phyloP scores from a whole-genome alignment of 495 filamentous ascomycete genomes.

The Neurospora sp. region DNA sequence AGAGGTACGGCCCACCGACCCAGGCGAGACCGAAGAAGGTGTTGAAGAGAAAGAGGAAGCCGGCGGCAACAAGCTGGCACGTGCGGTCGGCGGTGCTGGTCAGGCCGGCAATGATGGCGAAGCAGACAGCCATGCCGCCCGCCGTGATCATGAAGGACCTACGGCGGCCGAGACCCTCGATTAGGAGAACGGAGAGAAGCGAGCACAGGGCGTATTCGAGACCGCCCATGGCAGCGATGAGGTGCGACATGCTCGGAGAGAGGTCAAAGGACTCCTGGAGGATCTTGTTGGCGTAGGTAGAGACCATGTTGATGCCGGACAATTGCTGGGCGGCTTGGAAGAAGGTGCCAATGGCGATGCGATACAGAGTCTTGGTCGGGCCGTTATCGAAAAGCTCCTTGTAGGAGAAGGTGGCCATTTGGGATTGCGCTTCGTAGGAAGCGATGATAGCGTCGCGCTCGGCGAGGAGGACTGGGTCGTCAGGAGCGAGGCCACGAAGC shows the following conservation, averaged over 20 bases:
- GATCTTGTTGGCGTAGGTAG: slow-evolving; percentile 20
- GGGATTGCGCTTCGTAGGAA: not conserved
- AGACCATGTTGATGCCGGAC: slow-evolving; percentile 14
- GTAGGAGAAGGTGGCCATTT: not conserved
- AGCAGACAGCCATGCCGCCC: not conserved
- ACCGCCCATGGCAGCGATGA: slow-evolving; percentile 16
- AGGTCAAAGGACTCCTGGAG: slow-evolving; percentile 18
- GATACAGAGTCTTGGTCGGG: slow-evolving; percentile 13
- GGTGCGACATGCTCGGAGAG: slow-evolving; percentile 4
- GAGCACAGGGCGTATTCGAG: slow-evolving; percentile 17
- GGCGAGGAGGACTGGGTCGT: not conserved
- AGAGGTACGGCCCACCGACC: not conserved
- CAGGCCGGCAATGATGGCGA: not conserved
- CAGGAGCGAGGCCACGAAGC: slow-evolving; percentile 17
- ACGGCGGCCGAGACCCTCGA: slow-evolving; percentile 22
- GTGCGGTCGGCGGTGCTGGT: not conserved
- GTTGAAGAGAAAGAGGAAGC: not conserved
- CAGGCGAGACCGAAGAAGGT: not conserved
- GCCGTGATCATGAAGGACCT: not conserved
- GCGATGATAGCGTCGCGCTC: not conserved
- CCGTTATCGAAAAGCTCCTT: not conserved
- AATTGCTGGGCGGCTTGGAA: slow-evolving; percentile 20
- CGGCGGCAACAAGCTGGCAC: not conserved
- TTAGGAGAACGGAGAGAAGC: slow-evolving; percentile 16
- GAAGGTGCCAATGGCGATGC: slow-evolving; percentile 15